phyloP scores from a whole-genome alignment of 768 basidiomycete species.

The Austroboletus eburneus region DNA sequence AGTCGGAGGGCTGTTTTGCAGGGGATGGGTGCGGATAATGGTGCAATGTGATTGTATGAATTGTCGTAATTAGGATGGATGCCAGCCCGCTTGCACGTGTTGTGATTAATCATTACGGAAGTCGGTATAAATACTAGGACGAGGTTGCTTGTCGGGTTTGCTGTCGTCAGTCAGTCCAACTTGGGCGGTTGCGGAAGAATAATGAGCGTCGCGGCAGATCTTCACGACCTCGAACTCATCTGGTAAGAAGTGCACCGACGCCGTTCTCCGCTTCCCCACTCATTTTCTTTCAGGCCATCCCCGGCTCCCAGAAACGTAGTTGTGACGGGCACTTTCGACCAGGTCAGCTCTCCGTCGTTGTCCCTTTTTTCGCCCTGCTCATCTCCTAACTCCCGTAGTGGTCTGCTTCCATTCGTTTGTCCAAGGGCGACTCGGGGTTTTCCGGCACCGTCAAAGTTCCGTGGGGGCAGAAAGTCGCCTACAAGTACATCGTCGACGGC shows the following conservation, averaged over 20 bases:
- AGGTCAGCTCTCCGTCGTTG: constrained; percentile 42
- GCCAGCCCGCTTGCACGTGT: constrained; percentile 13
- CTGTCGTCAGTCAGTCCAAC: constrained; percentile 10
- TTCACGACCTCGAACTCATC: constrained; percentile 49
- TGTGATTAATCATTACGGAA: constrained; percentile 25
- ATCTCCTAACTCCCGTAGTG: constrained; percentile 40
- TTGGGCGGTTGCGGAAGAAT: constrained; percentile 18
- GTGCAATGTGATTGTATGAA: not conserved
- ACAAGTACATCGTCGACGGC: constrained; percentile 82
- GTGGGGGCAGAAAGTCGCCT: constrained; percentile 58
- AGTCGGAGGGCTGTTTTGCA: constrained; percentile 33
- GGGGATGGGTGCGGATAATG: constrained; percentile 24
- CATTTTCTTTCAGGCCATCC: constrained; percentile 48
- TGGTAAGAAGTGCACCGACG: constrained; percentile 39
- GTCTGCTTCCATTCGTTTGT: constrained; percentile 53
- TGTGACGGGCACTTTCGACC: constrained; percentile 75
- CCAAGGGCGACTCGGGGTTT: constrained; percentile 53
- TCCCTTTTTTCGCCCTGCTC: constrained; percentile 1
- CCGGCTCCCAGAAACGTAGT: constrained; percentile 53
- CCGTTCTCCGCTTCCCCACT: constrained; percentile 5
- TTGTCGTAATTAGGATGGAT: not conserved
- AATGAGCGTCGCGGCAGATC: constrained; percentile 35
- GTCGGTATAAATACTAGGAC: constrained; percentile 20
- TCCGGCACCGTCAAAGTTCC: constrained; percentile 50
- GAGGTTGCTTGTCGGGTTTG: not conserved